These are phyloP conservation scores for Suillus plorans DNA, from an alignment of 768 basidiomycete species.

Conservation along the genomic window DNA sequence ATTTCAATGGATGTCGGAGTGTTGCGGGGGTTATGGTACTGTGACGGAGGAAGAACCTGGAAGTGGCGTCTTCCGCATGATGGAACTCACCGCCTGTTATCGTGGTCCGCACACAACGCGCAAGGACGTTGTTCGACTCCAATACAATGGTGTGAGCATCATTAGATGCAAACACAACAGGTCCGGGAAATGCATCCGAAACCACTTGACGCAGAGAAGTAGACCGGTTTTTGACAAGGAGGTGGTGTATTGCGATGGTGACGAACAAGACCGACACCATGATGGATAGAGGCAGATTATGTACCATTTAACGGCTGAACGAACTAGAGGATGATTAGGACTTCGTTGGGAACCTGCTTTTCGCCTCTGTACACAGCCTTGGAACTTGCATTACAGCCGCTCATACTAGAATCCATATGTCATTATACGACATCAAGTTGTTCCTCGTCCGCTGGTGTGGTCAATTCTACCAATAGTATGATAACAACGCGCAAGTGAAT, in stretches of 20 bases:
- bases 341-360: not conserved
- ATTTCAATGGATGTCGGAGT: slow-evolving; percentile 3
- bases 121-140: not conserved
- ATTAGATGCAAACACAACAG: not conserved
- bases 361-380: not conserved
- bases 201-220: not conserved
- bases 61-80: slow-evolving; percentile 1
- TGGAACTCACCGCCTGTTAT: slow-evolving; percentile 2
- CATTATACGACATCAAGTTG: not conserved
- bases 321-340: not conserved
- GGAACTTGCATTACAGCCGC: not conserved
- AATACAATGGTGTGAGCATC: slow-evolving; percentile 1
- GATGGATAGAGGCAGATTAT: not conserved
- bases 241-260: not conserved
- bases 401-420: not conserved
- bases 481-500: not conserved
- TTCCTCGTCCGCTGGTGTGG: not conserved
- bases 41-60: slow-evolving; percentile 2
- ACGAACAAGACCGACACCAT: not conserved
- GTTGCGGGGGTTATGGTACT: slow-evolving; percentile 1
- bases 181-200: slow-evolving; percentile 1
- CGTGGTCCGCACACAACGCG: not conserved
- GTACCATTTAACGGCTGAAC: not conserved
- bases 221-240: not conserved
- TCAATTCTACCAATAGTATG: not conserved